Conservation (phyloP, 2,329 filamentous ascomycete genomes). For the Rutstroemia sydowiana region DNA sequence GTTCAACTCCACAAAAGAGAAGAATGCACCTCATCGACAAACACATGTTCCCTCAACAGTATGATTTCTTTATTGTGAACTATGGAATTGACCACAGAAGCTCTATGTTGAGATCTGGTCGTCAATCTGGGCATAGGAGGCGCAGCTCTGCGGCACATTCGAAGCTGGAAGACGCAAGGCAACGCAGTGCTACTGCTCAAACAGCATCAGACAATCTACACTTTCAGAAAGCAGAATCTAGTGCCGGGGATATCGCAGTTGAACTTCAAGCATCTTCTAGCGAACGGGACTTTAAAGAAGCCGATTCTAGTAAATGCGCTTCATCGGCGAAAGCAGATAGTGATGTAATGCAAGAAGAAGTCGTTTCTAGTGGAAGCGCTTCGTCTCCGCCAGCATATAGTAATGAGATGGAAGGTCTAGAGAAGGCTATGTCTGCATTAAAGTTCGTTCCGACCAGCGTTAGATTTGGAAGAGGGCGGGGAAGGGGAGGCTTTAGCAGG, state of each 20-base stretch:
- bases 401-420: constrained; percentile 50
- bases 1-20: constrained; percentile 75
- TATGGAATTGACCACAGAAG: constrained; percentile 80
- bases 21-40: constrained; percentile 88
- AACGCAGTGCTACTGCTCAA: constrained; percentile 16
- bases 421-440: constrained; percentile 62
- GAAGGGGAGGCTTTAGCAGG: constrained; percentile 28
- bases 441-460: constrained; percentile 63
- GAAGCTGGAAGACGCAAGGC: constrained; percentile 16
- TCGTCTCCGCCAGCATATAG: constrained; percentile 12
- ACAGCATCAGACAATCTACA: background rate
- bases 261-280: background rate
- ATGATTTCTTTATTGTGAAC: constrained; percentile 81
- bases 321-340: constrained; percentile 12
- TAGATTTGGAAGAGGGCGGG: constrained; percentile 45
- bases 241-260: no score
- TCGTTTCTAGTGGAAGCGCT: background rate
- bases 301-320: background rate
- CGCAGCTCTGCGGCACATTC: constrained; percentile 38
- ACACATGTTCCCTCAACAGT: constrained; percentile 82
- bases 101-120: constrained; percentile 64
- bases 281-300: background rate
- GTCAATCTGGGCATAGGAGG: constrained; percentile 39
- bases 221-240: background rate
- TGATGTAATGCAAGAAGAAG: constrained; percentile 42